These are phyloP conservation scores for Debaryomyces sp. DNA, from an alignment of 1,139 yeast genomes.

Conservation along the genomic window DNA sequence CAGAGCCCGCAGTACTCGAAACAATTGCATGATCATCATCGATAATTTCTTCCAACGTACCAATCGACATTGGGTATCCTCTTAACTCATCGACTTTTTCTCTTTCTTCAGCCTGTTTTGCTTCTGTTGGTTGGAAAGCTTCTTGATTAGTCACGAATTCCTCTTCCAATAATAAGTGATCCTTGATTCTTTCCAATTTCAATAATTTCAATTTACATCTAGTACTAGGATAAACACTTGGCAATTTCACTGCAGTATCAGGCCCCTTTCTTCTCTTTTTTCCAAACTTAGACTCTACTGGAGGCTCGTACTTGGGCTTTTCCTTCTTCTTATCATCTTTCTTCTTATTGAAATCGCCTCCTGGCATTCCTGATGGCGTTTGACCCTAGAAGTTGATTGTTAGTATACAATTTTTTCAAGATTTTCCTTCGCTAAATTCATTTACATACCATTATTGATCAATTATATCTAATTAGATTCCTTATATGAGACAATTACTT, in stretches of 20 bases:
- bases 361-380: constrained; percentile 77
- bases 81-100: constrained; percentile 93
- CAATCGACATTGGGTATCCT: constrained; percentile 96
- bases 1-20: constrained; percentile 94
- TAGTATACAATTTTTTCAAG: not conserved
- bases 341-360: constrained; percentile 63
- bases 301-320: constrained; percentile 96
- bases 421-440: not conserved
- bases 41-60: constrained; percentile 93
- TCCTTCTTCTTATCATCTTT: constrained; percentile 79
- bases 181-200: constrained; percentile 95
- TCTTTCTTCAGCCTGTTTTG: constrained; percentile 94
- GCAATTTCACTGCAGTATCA: constrained; percentile 84
- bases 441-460: constrained; percentile 2
- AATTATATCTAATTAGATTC: not conserved
- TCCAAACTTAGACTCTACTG: constrained; percentile 92
- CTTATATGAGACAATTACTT: not conserved
- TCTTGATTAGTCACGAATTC: constrained; percentile 96
- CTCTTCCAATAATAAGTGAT: constrained; percentile 90
- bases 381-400: constrained; percentile 55
- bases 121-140: constrained; percentile 93
- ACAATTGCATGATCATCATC: constrained; percentile 99
- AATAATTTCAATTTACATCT: constrained; percentile 89
- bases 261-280: constrained; percentile 92
- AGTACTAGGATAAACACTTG: constrained; percentile 87